These are phyloP conservation scores for Pseudogymnoascus sp. DNA, from an alignment of 2,329 filamentous ascomycete genomes.

Conservation along the genomic window DNA sequence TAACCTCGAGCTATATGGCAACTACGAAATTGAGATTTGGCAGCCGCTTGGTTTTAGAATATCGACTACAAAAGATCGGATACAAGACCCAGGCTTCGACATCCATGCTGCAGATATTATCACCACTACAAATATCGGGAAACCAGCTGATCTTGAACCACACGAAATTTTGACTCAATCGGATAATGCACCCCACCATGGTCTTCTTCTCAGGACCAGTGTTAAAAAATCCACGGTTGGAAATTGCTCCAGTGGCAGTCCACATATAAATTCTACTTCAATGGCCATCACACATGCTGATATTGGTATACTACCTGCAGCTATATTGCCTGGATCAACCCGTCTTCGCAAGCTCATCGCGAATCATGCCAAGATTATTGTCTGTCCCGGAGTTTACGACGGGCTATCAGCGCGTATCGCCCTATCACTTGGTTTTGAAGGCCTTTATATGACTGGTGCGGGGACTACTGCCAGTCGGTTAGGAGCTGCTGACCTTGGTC, in stretches of 20 bases:
- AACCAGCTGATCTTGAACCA: not conserved
- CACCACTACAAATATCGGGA: not conserved
- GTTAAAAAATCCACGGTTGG: not conserved
- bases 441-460: slow-evolving; percentile 57
- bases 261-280: not conserved
- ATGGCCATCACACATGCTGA: not conserved
- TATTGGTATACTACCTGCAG: not conserved
- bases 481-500: slow-evolving; percentile 42
- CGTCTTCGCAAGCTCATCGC: not conserved
- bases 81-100: not conserved
- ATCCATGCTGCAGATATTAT: not conserved
- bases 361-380: slow-evolving; percentile 32
- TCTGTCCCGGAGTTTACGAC: slow-evolving; percentile 62
- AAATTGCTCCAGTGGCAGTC: not conserved
- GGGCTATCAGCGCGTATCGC: slow-evolving; percentile 59
- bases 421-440: slow-evolving; percentile 53
- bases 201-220: not conserved
- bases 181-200: not conserved
- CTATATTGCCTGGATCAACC: not conserved
- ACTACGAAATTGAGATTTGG: not conserved
- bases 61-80: not conserved
- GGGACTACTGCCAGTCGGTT: slow-evolving; percentile 41
- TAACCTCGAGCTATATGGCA: not conserved
- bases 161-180: not conserved
- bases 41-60: not conserved